Percentiles rank a stretch among this genome's conserved stretches.
Evolutionary conservation across 768 basidiomycete species (phyloP).

Genomic region (Suillus decipiens): DNA sequence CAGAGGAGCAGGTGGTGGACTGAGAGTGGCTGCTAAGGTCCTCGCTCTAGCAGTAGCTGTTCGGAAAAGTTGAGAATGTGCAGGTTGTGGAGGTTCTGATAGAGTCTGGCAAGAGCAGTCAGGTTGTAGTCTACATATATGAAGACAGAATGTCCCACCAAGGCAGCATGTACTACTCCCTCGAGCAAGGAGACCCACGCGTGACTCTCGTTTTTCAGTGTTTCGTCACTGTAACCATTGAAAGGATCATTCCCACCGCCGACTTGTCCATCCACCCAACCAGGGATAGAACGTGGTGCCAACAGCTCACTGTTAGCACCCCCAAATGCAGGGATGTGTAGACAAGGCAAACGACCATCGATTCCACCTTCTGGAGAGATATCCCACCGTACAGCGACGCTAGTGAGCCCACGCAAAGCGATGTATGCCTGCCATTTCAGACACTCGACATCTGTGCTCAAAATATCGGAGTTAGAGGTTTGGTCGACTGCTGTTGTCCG

Average conservation of each 20-base stretch:
- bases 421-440: conserved; percentile 88
- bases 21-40: conserved; percentile 51
- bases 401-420: conserved; percentile 54
- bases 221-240: conserved; percentile 67
- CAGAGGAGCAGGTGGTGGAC: conserved; percentile 67
- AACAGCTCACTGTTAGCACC: conserved; percentile 50
- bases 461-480: conserved; percentile 28
- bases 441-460: conserved; percentile 82
- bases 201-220: conserved; percentile 68
- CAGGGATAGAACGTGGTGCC: conserved; percentile 65
- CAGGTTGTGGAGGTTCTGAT: conserved; percentile 39
- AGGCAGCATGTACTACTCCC: conserved; percentile 71
- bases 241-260: conserved; percentile 43
- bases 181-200: conserved; percentile 85
- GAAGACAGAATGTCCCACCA: conserved; percentile 45
- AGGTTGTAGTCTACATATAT: conserved; percentile 7
- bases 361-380: conserved; percentile 69
- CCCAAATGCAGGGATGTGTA: conserved; percentile 53
- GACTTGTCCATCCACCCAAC: conserved; percentile 67
- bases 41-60: conserved; percentile 30
- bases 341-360: conserved; percentile 66
- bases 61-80: conserved; percentile 44
- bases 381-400: conserved; percentile 64
- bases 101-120: conserved; percentile 41
- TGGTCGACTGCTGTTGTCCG: conserved; percentile 10